Base-by-base conservation (phyloP, 2,329 filamentous ascomycete species). In the Basipetospora chlamydospora region DNA sequence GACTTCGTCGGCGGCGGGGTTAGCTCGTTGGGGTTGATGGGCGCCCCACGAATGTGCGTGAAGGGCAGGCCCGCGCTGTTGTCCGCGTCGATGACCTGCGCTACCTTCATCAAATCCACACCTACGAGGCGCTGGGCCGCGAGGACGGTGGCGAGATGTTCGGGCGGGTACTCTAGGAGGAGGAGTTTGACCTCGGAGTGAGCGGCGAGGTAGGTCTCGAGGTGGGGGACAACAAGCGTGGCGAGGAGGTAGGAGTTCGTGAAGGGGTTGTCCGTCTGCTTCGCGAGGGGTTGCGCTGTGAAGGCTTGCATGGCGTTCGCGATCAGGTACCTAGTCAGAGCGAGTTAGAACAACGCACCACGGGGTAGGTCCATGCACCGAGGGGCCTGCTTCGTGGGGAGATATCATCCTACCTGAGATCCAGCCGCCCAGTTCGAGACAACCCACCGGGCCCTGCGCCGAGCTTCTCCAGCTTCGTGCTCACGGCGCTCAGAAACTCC, bases 291-390 rank as follows among this genome's bases (percentile, higher is more conserved):
- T 39, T 70, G 69, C 1, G 64, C 57, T 5, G 64, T 69, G 42
- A 67, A 70, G 1, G 63, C 58, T 48, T 77, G 72, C 64, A 77
- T 72, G 4, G 68, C 69, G 43, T 65, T 74, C 44, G 65, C 65
- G 37, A 77, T 66, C 34, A 79, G 59, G 44, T 73, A 77, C 42
- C 73, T 76, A 28, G 10, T 12, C 5, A 32, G n/a, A n/a, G n/a
- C n/a, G n/a, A 44, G n/a, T n/a, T n/a, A n/a, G n/a, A n/a, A n/a
- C n/a, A n/a, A n/a, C n/a, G n/a, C n/a, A n/a, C n/a, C n/a, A n/a
- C n/a, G n/a, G n/a, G n/a, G n/a, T n/a, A n/a, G n/a, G n/a, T n/a
- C n/a, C n/a, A n/a, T n/a, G n/a, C n/a, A n/a, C n/a, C n/a, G n/a
- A n/a, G n/a, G n/a, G n/a, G n/a, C n/a, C n/a, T n/a, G n/a, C n/a